These are phyloP conservation scores for Pythium graminicola DNA, from an alignment of 352 stramenopile species.

Conservation along the genomic window DNA sequence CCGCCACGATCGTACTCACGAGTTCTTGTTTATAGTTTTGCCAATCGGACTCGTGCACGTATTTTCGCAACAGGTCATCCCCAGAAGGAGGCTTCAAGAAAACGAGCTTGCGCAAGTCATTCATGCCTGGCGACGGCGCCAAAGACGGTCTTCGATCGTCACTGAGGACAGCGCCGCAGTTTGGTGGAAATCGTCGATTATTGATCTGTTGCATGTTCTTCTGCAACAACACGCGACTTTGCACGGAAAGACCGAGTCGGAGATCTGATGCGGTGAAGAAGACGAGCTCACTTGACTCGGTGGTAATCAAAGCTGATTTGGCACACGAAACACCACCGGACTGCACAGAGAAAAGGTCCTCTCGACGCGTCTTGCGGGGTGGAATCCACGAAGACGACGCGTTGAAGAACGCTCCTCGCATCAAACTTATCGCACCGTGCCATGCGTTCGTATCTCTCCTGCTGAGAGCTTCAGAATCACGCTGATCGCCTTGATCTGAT, in stretches of 20 bases:
- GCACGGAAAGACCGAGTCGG: slow-evolving; percentile 24
- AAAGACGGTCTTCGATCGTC: not conserved
- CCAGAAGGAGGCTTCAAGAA: slow-evolving; percentile 14
- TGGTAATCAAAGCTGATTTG: slow-evolving; percentile 40
- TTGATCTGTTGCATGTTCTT: slow-evolving; percentile 27
- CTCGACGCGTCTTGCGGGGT: slow-evolving; percentile 24
- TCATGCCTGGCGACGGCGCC: not conserved
- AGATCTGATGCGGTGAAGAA: slow-evolving; percentile 46
- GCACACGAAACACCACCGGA: slow-evolving; percentile 28
- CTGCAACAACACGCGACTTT: slow-evolving; percentile 34
- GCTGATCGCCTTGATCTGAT: not conserved
- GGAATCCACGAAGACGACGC: slow-evolving; percentile 52
- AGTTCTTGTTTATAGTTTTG: slow-evolving; percentile 17
- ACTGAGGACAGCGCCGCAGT: not conserved
- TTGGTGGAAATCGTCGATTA: not conserved
- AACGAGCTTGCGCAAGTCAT: slow-evolving; percentile 6
- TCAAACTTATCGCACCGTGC: slow-evolving; percentile 1
- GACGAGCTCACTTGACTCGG: slow-evolving; percentile 35
- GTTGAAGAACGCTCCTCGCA: slow-evolving; percentile 41
- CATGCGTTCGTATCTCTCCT: not conserved
- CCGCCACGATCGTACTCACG: slow-evolving; percentile 11
- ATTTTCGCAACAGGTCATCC: slow-evolving; percentile 12
- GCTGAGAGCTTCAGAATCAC: not conserved
- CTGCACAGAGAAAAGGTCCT: slow-evolving; percentile 9
- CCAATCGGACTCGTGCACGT: slow-evolving; percentile 17